These are phyloP conservation scores for Venturiaceae sp. DNA, from an alignment of 2,329 filamentous ascomycete species.

Conservation along the genomic window DNA sequence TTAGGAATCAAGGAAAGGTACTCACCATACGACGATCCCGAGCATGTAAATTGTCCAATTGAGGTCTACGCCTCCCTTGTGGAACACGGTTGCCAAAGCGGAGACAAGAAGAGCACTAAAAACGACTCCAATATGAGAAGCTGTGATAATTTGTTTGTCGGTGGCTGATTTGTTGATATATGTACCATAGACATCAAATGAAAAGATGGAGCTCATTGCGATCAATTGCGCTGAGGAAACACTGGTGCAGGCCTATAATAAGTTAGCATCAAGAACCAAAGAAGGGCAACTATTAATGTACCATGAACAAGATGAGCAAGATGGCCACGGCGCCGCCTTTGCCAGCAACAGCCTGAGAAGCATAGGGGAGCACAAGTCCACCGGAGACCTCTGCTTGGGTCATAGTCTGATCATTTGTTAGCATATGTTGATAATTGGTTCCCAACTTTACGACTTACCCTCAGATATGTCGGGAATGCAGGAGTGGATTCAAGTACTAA, in stretches of 20 bases:
- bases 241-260: conserved; percentile 48
- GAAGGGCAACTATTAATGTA: conserved; percentile 29
- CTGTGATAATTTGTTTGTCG: conserved; percentile 67
- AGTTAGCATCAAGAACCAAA: background rate
- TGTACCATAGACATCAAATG: conserved; percentile 80
- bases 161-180: conserved; percentile 72
- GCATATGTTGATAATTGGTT: background rate
- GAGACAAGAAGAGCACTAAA: conserved; percentile 71
- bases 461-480: conserved; percentile 60
- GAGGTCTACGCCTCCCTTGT: conserved; percentile 38
- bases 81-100: conserved; percentile 63
- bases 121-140: conserved; percentile 64
- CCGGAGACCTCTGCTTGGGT: conserved; percentile 63
- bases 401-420: conserved; percentile 36
- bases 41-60: conserved; percentile 31
- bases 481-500: conserved; percentile 68
- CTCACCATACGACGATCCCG: conserved; percentile 31
- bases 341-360: conserved; percentile 72
- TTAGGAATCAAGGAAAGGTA: conserved; percentile 33
- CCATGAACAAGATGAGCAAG: conserved; percentile 78
- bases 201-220: conserved; percentile 78
- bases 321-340: conserved; percentile 71
- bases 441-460: background rate
- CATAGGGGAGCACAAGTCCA: conserved; percentile 76
- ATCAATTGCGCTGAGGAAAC: conserved; percentile 78